These are phyloP conservation scores for Rheum nobile DNA, from an alignment of 148 eudicot species.

Conservation along the genomic window DNA sequence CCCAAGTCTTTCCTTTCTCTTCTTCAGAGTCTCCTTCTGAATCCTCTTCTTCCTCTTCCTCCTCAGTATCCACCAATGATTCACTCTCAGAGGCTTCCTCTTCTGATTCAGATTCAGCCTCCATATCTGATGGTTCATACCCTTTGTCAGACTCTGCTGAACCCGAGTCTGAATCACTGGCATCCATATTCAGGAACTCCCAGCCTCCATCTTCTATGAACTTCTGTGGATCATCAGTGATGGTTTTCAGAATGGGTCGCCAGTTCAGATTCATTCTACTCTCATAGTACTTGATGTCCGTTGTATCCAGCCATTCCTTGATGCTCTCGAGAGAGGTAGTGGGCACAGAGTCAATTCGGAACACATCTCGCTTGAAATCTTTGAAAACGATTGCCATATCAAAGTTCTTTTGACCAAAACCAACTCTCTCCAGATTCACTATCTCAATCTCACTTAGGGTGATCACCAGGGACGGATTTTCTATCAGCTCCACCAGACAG, in stretches of 20 bases:
- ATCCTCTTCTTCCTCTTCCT: conserved; percentile 77
- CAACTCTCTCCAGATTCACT: conserved; percentile 86
- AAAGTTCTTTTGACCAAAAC: conserved; percentile 90
- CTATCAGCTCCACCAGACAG: conserved; percentile 87
- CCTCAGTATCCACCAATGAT: conserved; percentile 79
- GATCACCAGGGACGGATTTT: conserved; percentile 71
- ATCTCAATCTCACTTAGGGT: conserved; percentile 74
- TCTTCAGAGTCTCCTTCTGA: conserved; percentile 57
- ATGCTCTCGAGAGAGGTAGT: conserved; percentile 72
- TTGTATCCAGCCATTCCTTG: conserved; percentile 90
- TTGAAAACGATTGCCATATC: conserved; percentile 89
- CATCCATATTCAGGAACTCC: conserved; percentile 93
- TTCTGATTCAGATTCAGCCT: conserved; percentile 76
- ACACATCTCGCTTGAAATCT: conserved; percentile 83
- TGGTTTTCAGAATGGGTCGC: conserved; percentile 75
- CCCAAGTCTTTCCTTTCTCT: conserved; percentile 88
- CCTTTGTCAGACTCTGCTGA: conserved; percentile 80
- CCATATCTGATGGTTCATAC: conserved; percentile 75
- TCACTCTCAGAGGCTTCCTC: conserved; percentile 83
- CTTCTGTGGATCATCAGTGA: conserved; percentile 66
- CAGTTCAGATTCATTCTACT: conserved; percentile 89
- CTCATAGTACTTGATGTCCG: conserved; percentile 87
- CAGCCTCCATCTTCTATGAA: conserved; percentile 88
- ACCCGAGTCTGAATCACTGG: conserved; percentile 60
- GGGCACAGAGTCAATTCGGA: conserved; percentile 86